Evolutionary conservation across 2,329 filamentous ascomycete species (phyloP), one percentile per base, ranked within the genome.

Genomic region (Fusarium sp.): DNA sequence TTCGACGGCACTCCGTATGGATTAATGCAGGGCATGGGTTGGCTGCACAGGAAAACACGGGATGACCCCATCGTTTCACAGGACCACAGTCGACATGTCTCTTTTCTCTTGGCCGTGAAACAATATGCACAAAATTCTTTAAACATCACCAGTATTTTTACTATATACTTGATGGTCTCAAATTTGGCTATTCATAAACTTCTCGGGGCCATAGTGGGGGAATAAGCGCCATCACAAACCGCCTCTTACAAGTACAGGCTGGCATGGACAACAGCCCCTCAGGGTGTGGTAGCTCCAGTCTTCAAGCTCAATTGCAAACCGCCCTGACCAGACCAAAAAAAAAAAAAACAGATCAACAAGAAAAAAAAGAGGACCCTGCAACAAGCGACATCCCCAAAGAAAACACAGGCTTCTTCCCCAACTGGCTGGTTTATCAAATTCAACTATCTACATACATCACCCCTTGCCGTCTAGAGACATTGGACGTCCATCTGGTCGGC

Each of bases 381-480:
- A 71, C 67, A 68, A 72, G 47, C 70, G 55, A 65, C 53, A 74
- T 77, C 77, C 77, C 77, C 77, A 78, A 78, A 78, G 72, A 78
- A 77, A 73, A 59, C 45, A 48, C 50, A 58, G 62, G 28, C 63
- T 65, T 68, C 65, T 65, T 57, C 76, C 76, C 75, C 76, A 78
- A 77, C 76, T 76, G 61, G 65, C 71, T 67, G 61, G 73, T 51
- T 53, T 51, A 62, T 65, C 64, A 51, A 54, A 69, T 55, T 54
- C 53, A 63, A 50, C 58, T 60, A n/a, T n/a, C n/a, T n/a, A n/a
- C n/a, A n/a, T n/a, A 67, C 42, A 42, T 61, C 64, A 63, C 48
- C 65, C 61, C 54, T 64, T 64, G n/a, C 45, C 30, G 53, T 50
- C n/a, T 35, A 41, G 33, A 53, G 47, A 42, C 44, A 71, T 41